Conservation (phyloP, 176 grass and related monocot species). For the Elaeis guineensis region DNA sequence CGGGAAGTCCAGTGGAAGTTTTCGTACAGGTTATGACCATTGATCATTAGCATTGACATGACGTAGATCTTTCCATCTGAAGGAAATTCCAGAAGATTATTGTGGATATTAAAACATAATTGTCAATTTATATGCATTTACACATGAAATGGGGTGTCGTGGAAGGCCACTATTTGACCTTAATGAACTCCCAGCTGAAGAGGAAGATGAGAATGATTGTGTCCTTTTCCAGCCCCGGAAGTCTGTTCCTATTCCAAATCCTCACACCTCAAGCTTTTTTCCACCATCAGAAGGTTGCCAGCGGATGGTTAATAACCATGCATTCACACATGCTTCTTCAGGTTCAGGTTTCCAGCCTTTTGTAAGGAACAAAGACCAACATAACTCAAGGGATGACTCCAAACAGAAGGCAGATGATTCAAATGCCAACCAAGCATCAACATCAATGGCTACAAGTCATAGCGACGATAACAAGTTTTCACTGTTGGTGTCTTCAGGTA, state of each 20-base stretch:
- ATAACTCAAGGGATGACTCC: slow-evolving; percentile 9
- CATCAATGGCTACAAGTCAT: slow-evolving; percentile 25
- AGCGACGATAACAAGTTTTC: slow-evolving; percentile 12
- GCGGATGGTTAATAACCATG: slow-evolving; percentile 73
- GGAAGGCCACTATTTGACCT: slow-evolving; percentile 96
- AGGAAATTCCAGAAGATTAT: no score
- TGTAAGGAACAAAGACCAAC: slow-evolving; percentile 54
- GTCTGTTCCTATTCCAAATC: slow-evolving; percentile 45
- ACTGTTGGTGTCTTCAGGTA: slow-evolving; percentile 11
- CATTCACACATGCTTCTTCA: slow-evolving; percentile 65
- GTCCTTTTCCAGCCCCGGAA: slow-evolving; percentile 62
- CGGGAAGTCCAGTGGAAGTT: no score
- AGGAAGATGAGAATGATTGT: slow-evolving; percentile 39
- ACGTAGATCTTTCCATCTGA: no score
- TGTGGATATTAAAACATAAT: no score
- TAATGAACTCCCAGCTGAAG: slow-evolving; percentile 87
- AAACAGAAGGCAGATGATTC: slow-evolving; percentile 19
- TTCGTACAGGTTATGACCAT: no score
- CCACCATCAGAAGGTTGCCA: slow-evolving; percentile 33
- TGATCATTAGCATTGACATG: no score
- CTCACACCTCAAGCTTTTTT: slow-evolving; percentile 37
- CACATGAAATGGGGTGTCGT: slow-evolving; percentile 88
- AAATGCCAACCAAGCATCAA: slow-evolving; percentile 24
- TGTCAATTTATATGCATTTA: slow-evolving; percentile 81
- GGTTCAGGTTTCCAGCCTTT: slow-evolving; percentile 89